Conservation (phyloP, 148 eudicot genomes). For the Drosera capensis region DNA sequence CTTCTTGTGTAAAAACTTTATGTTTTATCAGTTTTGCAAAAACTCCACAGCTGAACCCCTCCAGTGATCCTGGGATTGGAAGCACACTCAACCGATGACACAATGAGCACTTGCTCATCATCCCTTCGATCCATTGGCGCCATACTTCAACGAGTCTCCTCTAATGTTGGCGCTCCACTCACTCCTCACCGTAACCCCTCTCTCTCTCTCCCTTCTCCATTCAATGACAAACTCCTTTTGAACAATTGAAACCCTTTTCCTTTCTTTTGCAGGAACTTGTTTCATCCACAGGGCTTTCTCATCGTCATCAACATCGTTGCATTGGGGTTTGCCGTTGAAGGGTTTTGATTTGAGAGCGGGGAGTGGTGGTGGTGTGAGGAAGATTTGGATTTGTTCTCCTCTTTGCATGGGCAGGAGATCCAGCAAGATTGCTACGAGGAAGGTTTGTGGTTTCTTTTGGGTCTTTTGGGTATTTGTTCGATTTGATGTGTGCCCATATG, state of each 20-base stretch:
- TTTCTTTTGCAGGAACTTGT: constrained; percentile 21
- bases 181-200: background rate
- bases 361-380: constrained; percentile 29
- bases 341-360: constrained; percentile 6
- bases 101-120: constrained; percentile 17
- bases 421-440: constrained; percentile 73
- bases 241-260: background rate
- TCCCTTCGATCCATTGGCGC: constrained; percentile 26
- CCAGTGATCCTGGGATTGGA: too few relatives aligned
- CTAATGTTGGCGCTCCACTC: constrained; percentile 12
- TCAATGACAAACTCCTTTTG: background rate
- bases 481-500: too few relatives aligned
- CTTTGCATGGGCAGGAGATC: constrained; percentile 92
- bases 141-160: constrained; percentile 23
- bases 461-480: too few relatives aligned
- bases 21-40: too few relatives aligned
- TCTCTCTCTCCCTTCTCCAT: background rate
- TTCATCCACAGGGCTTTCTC: constrained; percentile 18
- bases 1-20: too few relatives aligned
- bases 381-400: constrained; percentile 51
- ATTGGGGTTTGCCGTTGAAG: too few relatives aligned
- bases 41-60: too few relatives aligned
- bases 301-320: constrained; percentile 21
- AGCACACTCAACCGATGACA: too few relatives aligned
- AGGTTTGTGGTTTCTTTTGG: too few relatives aligned